Evolutionary conservation across 129 eudicot genomes (phyloP).

Genomic region (Deinandra increscens): DNA sequence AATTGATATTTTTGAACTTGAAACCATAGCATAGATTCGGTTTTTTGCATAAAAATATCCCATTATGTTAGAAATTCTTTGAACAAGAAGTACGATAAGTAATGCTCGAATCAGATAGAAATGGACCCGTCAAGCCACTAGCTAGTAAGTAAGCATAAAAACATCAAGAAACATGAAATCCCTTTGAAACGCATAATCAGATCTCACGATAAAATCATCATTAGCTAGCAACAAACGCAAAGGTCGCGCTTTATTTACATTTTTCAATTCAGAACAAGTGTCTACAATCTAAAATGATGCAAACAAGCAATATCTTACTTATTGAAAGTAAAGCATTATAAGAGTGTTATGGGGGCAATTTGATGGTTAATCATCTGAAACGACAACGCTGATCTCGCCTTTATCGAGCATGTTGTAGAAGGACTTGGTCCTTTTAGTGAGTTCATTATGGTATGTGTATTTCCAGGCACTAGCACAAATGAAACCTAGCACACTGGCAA

Average conservation of each 20-base stretch:
- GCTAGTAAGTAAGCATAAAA: background rate
- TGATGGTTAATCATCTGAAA: slow-evolving; percentile 24
- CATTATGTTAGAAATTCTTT: too few species aligned
- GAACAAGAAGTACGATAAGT: too few species aligned
- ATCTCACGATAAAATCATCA: background rate
- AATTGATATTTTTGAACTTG: too few species aligned
- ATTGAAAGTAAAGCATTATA: slow-evolving; percentile 16
- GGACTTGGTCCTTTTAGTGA: slow-evolving; percentile 27
- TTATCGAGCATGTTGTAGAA: slow-evolving; percentile 42
- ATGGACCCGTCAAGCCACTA: too few species aligned
- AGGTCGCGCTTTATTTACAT: slow-evolving; percentile 22
- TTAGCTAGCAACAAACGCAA: slow-evolving; percentile 11
- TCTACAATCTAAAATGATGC: slow-evolving; percentile 9
- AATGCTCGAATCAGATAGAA: too few species aligned
- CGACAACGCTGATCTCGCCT: slow-evolving; percentile 34
- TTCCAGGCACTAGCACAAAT: slow-evolving; percentile 32
- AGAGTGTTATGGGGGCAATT: background rate
- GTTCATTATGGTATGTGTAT: slow-evolving; percentile 18
- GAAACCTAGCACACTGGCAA: slow-evolving; percentile 24
- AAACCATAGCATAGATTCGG: too few species aligned
- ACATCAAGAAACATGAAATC: background rate
- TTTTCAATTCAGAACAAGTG: background rate
- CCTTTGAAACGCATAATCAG: background rate
- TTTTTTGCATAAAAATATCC: too few species aligned
- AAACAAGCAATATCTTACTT: slow-evolving; percentile 13